A percentile compares a stretch with the other conserved stretches of the same genome.
These are phyloP conservation scores for Salix purpurea DNA, from an alignment of 345 rosid species.

Conservation along the genomic window DNA sequence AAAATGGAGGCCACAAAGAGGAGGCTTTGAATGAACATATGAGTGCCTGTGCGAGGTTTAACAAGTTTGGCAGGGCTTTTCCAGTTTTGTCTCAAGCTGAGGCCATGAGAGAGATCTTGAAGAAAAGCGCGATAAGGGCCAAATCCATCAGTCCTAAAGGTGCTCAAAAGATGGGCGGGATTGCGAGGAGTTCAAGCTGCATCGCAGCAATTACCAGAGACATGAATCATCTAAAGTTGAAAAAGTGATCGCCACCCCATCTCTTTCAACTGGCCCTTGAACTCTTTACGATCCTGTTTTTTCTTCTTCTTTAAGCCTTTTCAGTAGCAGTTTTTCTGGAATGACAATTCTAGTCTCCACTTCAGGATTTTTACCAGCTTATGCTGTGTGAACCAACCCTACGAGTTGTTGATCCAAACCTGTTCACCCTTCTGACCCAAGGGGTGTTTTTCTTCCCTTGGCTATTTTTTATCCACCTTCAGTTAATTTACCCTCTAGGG, in stretches of 20 bases:
- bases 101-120: conserved; percentile 79
- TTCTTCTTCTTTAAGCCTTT: neutral
- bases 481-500: neutral
- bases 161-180: conserved; percentile 36
- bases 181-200: conserved; percentile 80
- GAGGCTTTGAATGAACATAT: conserved; percentile 71
- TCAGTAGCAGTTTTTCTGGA: neutral
- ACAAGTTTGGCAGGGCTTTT: conserved; percentile 72
- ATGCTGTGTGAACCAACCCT: neutral
- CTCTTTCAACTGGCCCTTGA: neutral
- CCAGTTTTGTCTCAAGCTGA: conserved; percentile 80
- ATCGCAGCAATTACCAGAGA: conserved; percentile 74
- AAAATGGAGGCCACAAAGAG: conserved; percentile 45
- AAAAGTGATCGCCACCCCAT: neutral
- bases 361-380: neutral
- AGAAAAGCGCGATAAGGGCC: conserved; percentile 44
- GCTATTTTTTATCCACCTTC: neutral
- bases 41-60: conserved; percentile 71
- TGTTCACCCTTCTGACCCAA: neutral
- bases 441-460: conserved; percentile 7
- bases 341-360: neutral
- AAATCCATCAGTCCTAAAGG: conserved; percentile 51
- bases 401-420: neutral
- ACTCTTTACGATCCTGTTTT: neutral
- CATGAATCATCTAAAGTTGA: conserved; percentile 18